Base-by-base conservation (phyloP, 1,139 yeast genomes). In the Saccharomycopsis phalli region DNA sequence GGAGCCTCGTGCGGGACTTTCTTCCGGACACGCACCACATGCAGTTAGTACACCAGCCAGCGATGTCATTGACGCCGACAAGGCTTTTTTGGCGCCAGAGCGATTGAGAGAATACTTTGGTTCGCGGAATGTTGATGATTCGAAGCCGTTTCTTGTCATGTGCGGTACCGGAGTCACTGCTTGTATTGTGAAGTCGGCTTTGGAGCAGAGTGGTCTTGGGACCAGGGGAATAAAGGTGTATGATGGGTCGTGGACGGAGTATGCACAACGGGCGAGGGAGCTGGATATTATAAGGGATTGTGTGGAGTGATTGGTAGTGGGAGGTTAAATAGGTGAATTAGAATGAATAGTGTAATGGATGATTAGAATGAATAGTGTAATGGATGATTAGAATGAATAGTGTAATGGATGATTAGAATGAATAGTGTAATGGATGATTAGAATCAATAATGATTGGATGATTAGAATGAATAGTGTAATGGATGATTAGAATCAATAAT, bases 91-190 rank as follows among this genome's bases (percentile, higher is more conserved):
- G 52, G 57, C 74, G 3, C 56, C 62, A 8, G 65, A 61, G 10
- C 72, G 71, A 39, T 57, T 83, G 40, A 44, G 54, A 14, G 53
- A 60, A 19, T 52, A 76, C n/a, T 69, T 83, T 51, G 53, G 60
- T 26, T 42, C 54, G 0, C 54, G 52, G 14, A 65, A 63, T 2
- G 55, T 71, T n/a, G 51, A 53, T 20, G 55, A 63, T 25, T 68
- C 66, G 14, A 75, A 78, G 51, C 87, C 81, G 7, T 72, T 83
- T 16, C 76, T 91, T 42, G 83, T 80, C 34, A 76, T 82, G 84
- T 91, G 98, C 57, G 98, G 97, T 18, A 80, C 95, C 1, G 97
- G 97, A 37, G 96, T 88, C 34, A 80, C 95, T 17, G 96, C 95
- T 0, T 84, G 88, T 48, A 76, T 88, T 32, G 66, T 88, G 43